Percentiles rank a stretch among this genome's conserved stretches.
These are phyloP conservation scores for Alternaria arbusti DNA, from an alignment of 2,329 filamentous ascomycete genomes.

Conservation along the genomic window DNA sequence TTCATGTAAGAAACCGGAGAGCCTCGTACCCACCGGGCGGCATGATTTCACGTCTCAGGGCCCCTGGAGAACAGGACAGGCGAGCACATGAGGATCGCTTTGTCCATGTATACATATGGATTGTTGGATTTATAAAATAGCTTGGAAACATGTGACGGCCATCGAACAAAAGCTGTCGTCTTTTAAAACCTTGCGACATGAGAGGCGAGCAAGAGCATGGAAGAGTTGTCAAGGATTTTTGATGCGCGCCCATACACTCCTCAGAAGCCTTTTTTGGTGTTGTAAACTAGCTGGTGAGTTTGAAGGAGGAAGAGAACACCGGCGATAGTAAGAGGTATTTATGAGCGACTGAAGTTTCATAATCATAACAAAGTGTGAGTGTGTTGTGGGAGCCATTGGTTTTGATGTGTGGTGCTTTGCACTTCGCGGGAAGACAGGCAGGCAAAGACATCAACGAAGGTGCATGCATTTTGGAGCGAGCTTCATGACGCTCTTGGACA, in stretches of 20 bases:
- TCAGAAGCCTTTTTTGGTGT: neutral
- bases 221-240: neutral
- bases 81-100: neutral
- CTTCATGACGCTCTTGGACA: accelerated
- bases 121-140: too few relatives aligned
- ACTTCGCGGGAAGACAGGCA: neutral
- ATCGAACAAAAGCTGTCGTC: neutral
- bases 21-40: neutral
- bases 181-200: neutral
- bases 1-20: neutral
- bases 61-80: neutral
- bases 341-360: neutral
- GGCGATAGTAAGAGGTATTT: neutral
- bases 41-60: neutral
- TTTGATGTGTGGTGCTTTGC: neutral
- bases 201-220: neutral
- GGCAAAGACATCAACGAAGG: neutral
- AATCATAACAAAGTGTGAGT: neutral
- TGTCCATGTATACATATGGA: too few relatives aligned
- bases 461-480: neutral
- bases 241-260: neutral
- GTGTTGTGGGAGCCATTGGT: neutral
- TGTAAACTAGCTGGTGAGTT: neutral
- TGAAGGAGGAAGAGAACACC: neutral
- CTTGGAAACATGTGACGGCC: neutral